These are phyloP conservation scores for Fusarium xyrophilum DNA, from an alignment of 2,329 filamentous ascomycete species.

Conservation along the genomic window DNA sequence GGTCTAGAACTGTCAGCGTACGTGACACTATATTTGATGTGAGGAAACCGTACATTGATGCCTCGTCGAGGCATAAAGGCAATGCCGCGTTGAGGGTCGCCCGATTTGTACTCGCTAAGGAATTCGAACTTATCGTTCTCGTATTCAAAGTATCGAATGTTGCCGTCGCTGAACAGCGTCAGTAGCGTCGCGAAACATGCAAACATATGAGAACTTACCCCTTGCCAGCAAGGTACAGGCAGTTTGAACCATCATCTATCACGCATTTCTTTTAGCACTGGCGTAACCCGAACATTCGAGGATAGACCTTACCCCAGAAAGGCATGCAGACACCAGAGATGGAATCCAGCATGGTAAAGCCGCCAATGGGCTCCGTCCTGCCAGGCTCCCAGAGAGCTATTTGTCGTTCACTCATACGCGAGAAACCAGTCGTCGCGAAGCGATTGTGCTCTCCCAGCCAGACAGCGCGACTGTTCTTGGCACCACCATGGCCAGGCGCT, in stretches of 20 bases:
- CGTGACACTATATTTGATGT: neutral
- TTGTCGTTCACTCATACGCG: conserved; percentile 97
- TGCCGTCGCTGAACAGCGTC: conserved; percentile 76
- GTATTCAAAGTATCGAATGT: conserved; percentile 98
- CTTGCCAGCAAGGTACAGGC: conserved; percentile 95
- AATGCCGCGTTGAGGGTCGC: conserved; percentile 90
- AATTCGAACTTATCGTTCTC: conserved; percentile 99
- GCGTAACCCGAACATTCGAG: neutral
- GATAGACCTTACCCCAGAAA: conserved; percentile 78
- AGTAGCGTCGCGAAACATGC: neutral
- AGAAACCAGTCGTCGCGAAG: conserved; percentile 96
- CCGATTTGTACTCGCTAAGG: conserved; percentile 96
- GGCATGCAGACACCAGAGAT: conserved; percentile 99
- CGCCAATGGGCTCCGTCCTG: conserved; percentile 83
- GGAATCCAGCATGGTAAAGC: conserved; percentile 89
- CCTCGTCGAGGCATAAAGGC: conserved; percentile 95
- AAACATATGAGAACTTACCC: conserved; percentile 67
- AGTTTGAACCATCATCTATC: conserved; percentile 86
- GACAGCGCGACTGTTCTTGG: conserved; percentile 95
- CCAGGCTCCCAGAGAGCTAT: conserved; percentile 95
- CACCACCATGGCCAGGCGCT: conserved; percentile 83
- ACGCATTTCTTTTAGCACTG: conserved; percentile 34
- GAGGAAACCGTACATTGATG: conserved; percentile 71
- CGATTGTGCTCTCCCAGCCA: conserved; percentile 98
- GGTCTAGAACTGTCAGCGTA: conserved; percentile 57